Base-by-base conservation (phyloP, 2,329 filamentous ascomycete species). In the Hirsutella minnesotensis region DNA sequence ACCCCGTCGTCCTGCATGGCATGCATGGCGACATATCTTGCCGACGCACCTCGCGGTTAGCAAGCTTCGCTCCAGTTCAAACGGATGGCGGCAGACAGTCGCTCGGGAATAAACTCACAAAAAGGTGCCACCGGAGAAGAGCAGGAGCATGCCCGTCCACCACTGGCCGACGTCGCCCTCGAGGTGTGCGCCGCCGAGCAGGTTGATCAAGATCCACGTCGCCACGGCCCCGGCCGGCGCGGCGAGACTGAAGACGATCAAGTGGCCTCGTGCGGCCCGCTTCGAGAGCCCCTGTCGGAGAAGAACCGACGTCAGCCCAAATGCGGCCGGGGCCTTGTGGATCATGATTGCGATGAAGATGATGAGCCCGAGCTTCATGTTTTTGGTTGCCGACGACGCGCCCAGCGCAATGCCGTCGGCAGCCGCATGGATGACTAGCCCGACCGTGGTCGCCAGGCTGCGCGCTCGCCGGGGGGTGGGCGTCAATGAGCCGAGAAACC, bases 71-170 rank as follows among this genome's bases (percentile, higher is more conserved):
- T n/a, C n/a, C n/a, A n/a, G n/a, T n/a, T n/a, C n/a, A n/a, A n/a
- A n/a, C n/a, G n/a, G n/a, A 33, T 15, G 9, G 7, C 16, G 3
- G 10, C 9, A 31, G 30, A 31, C 20, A 16, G 7, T 10, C 12
- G 12, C 16, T 4, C 39, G 27, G 8, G n/a, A 27, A 12, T 7
- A 27, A 19, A 61, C 85, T 75, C 67, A 95, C 83, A 98, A 64
- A 58, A 98, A 98, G 0, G 92, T 98, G 15, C 92, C 92, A 1
- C 84, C 92, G 0, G 87, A 95, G 59, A 98, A 98, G n/a, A 96
- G 68, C 9, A 98, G 68, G 36, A 96, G 67, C 71, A 95, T 86
- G 20, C 92, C 92, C 0, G 90, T 96, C 69, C 86, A 89, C 80
- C 87, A 95, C 53, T 81, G 77, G 44, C 85, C 79, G 18, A 72